Evolutionary conservation across 2,329 filamentous ascomycete species (phyloP), one percentile per base, ranked within the genome.

Genomic region (Aureobasidium vineae): DNA sequence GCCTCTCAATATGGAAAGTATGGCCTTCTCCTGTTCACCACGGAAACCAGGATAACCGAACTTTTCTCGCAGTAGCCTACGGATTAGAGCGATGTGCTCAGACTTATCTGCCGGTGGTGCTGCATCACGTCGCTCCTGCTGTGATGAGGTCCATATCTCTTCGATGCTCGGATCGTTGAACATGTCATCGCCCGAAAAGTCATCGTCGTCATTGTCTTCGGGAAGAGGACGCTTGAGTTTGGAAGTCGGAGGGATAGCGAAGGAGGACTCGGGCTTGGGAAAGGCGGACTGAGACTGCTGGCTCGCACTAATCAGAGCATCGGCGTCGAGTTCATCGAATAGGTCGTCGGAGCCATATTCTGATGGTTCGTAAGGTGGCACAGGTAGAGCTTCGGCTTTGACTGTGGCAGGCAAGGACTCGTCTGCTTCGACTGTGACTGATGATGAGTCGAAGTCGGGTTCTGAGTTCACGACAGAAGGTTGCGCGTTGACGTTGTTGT

Each of bases 21-120:
- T 81, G 0, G 77, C 81, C 13, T 75, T 72, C 65, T 81, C 78
- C 66, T 83, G 82, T 70, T 81, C 79, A 19, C 82, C 72, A 50
- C 79, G 75, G 67, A 83, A 84, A 0, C 69, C 70, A 6, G 74
- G 52, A 13, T 82, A 72, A 0, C 77, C 78, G 70, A 83, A 83
- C 5, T 71, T 73, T 38, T 77, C 71, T 64, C 72, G 75, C 2
- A 83, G 73, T 0, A 80, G 73, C 16, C 72, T 73, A n/a, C 74
- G 77, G 0, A 80, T 43, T 1, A 65, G 52, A 11, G 63, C 63
- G 16, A 64, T 13, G 26, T 64, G 49, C 15, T 43, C 38, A 13
- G 61, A 49, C 15, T 64, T 54, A 28, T 64, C 49, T 11, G 31
- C 11, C 3, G 26, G 31, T 26, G 47, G 36, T 11, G 33, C 5